Percentiles rank a stretch among this genome's conserved stretches.
These are phyloP conservation scores for Neurospora sp. DNA, from an alignment of 495 filamentous ascomycete species.

Conservation along the genomic window DNA sequence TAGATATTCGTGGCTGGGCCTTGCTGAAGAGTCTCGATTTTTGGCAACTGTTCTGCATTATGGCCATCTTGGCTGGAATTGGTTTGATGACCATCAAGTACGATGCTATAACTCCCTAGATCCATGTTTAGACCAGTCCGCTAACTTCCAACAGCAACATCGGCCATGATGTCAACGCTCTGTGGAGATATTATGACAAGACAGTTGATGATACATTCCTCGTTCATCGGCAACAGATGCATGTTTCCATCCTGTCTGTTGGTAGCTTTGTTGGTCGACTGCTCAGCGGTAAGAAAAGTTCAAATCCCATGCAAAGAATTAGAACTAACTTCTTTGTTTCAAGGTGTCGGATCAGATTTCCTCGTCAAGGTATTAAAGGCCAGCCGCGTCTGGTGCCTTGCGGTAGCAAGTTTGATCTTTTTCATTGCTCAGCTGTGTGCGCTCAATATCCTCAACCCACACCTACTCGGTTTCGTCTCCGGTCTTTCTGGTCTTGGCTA, in stretches of 20 bases:
- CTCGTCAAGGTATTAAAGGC: constrained; percentile 69
- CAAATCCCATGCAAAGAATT: not conserved
- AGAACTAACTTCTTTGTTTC: not conserved
- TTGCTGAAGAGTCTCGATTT: constrained; percentile 73
- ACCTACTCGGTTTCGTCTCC: constrained; percentile 68
- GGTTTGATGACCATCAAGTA: constrained; percentile 99
- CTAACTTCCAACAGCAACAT: constrained; percentile 67
- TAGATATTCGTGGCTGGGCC: constrained; percentile 82
- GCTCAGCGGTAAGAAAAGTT: constrained; percentile 46
- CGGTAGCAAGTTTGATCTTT: constrained; percentile 68
- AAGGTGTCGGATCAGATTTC: constrained; percentile 82
- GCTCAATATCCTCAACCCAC: constrained; percentile 67
- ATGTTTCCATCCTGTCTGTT: constrained; percentile 86
- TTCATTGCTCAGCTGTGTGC: constrained; percentile 71
- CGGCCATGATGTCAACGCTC: constrained; percentile 69
- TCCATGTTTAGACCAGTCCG: not conserved
- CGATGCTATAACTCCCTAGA: not conserved
- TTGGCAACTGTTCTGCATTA: constrained; percentile 77
- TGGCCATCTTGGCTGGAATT: constrained; percentile 83
- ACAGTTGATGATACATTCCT: constrained; percentile 65
- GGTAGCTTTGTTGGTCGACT: constrained; percentile 77
- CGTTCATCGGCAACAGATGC: constrained; percentile 73
- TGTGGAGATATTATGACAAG: constrained; percentile 79
- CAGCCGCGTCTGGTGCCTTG: constrained; percentile 83
- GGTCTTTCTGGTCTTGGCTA: constrained; percentile 81